These are phyloP conservation scores for Alternaria conjuncta DNA, from an alignment of 2,329 filamentous ascomycete genomes.

Conservation along the genomic window DNA sequence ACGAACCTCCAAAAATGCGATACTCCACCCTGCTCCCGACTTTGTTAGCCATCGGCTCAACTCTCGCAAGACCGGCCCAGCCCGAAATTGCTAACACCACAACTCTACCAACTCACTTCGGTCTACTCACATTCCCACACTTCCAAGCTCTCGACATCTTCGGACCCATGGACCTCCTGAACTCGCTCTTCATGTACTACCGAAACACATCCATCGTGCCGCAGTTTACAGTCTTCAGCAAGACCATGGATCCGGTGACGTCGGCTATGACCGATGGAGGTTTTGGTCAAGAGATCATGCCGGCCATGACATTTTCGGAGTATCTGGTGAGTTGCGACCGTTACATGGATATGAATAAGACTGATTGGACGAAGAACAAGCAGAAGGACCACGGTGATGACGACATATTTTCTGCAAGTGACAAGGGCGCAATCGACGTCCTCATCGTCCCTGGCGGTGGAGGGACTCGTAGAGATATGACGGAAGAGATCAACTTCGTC, in stretches of 20 bases:
- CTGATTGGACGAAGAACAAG: not conserved
- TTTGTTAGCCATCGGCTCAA: slow-evolving; percentile 8
- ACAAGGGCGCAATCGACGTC: slow-evolving; percentile 59
- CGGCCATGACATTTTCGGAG: slow-evolving; percentile 61
- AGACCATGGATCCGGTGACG: slow-evolving; percentile 37
- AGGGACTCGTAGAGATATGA: slow-evolving; percentile 51
- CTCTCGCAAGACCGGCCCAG: slow-evolving; percentile 10
- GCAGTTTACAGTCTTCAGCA: slow-evolving; percentile 34
- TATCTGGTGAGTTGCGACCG: slow-evolving; percentile 45
- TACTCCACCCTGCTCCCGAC: slow-evolving; percentile 14
- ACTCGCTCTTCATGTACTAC: slow-evolving; percentile 36
- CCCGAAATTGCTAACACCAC: slow-evolving; percentile 33
- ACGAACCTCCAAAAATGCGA: slow-evolving; percentile 10
- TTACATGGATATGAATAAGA: not conserved
- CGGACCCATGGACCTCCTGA: slow-evolving; percentile 56
- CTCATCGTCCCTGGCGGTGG: slow-evolving; percentile 69
- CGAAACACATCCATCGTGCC: slow-evolving; percentile 27
- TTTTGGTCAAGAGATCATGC: slow-evolving; percentile 51
- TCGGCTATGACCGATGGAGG: slow-evolving; percentile 24
- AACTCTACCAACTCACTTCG: slow-evolving; percentile 29
- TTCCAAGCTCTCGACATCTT: slow-evolving; percentile 45
- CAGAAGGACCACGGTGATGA: not conserved
- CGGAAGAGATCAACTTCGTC: slow-evolving; percentile 57
- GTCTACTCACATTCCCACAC: slow-evolving; percentile 29
- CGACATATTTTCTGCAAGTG: not conserved